A percentile compares a stretch with the other conserved stretches of the same genome.
These are phyloP conservation scores for Arbutus unedo DNA, from an alignment of 148 eudicot species.

Conservation along the genomic window DNA sequence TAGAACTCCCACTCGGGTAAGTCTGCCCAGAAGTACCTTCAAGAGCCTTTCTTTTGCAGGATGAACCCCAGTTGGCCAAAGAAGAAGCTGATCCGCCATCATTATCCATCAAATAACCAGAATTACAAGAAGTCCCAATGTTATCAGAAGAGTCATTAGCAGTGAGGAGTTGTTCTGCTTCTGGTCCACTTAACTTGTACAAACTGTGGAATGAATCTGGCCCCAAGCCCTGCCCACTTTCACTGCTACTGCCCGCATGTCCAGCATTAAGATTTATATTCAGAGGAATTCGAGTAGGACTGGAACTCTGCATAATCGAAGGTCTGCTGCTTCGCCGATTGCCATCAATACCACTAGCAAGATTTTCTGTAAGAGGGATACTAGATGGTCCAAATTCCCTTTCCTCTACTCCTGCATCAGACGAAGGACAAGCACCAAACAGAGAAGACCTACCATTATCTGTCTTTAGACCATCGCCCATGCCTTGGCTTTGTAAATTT, in stretches of 20 bases:
- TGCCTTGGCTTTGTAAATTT: constrained; percentile 20
- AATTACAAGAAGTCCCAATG: constrained; percentile 42
- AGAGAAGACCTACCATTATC: constrained; percentile 23
- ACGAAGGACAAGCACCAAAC: constrained; percentile 6
- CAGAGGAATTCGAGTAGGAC: constrained; percentile 22
- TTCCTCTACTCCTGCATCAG: constrained; percentile 24
- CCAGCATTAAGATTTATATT: constrained; percentile 42
- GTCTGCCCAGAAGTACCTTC: constrained; percentile 69
- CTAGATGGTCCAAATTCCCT: constrained; percentile 24
- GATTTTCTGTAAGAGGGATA: constrained; percentile 10
- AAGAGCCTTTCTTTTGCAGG: constrained; percentile 76
- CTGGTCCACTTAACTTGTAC: constrained; percentile 35
- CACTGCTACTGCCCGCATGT: constrained; percentile 27
- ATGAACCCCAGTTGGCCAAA: constrained; percentile 55
- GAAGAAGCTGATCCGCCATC: constrained; percentile 50
- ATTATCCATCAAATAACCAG: constrained; percentile 40
- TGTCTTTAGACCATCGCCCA: constrained; percentile 19
- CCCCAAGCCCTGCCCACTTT: constrained; percentile 22
- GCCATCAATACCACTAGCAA: constrained; percentile 15
- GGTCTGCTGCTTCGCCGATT: constrained; percentile 12
- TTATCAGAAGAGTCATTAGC: constrained; percentile 46
- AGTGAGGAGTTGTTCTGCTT: constrained; percentile 23
- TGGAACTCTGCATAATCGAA: constrained; percentile 20
- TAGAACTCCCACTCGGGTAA: constrained; percentile 45
- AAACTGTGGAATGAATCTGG: constrained; percentile 26